Conservation (phyloP, 78 protist species). For the Fonticula alba region DNA sequence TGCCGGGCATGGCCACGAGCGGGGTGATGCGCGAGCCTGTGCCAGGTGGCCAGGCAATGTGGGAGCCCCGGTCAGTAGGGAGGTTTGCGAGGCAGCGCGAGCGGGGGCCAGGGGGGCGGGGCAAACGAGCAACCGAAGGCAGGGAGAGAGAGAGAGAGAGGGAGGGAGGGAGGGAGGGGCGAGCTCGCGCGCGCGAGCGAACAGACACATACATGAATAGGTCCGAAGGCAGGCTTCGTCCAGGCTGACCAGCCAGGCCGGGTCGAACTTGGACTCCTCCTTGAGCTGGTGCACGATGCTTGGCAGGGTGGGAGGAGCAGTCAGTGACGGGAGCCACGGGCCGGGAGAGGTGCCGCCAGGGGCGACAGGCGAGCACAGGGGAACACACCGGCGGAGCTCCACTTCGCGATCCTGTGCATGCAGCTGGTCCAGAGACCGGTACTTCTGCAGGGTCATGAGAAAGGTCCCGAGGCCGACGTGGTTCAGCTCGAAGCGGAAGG, state of each 20-base stretch:
- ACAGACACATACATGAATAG: not conserved
- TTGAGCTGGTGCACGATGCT: slow-evolving; percentile 13
- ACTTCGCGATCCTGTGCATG: too few relatives aligned
- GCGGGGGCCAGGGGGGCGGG: too few relatives aligned
- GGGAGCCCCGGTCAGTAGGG: not conserved
- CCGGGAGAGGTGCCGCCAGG: too few relatives aligned
- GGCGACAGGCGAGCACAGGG: slow-evolving; percentile 10
- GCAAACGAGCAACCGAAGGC: too few relatives aligned
- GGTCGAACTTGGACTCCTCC: slow-evolving; percentile 17
- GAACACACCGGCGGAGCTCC: not conserved
- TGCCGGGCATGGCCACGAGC: slow-evolving; percentile 49
- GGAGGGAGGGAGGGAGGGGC: not conserved
- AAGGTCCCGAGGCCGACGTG: not conserved
- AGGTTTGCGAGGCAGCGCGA: too few relatives aligned
- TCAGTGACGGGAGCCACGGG: too few relatives aligned
- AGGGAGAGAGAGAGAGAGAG: not conserved
- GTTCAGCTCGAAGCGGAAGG: not conserved
- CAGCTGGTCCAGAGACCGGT: too few relatives aligned
- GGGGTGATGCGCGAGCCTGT: slow-evolving; percentile 41
- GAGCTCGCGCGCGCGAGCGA: too few relatives aligned
- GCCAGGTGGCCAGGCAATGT: too few relatives aligned
- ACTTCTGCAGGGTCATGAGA: not conserved
- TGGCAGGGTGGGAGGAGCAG: too few relatives aligned
- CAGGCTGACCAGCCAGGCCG: slow-evolving; percentile 17
- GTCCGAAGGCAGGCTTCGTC: slow-evolving; percentile 19